These are phyloP conservation scores for Sapria himalayana DNA, from an alignment of 345 rosid genomes.

Conservation along the genomic window DNA sequence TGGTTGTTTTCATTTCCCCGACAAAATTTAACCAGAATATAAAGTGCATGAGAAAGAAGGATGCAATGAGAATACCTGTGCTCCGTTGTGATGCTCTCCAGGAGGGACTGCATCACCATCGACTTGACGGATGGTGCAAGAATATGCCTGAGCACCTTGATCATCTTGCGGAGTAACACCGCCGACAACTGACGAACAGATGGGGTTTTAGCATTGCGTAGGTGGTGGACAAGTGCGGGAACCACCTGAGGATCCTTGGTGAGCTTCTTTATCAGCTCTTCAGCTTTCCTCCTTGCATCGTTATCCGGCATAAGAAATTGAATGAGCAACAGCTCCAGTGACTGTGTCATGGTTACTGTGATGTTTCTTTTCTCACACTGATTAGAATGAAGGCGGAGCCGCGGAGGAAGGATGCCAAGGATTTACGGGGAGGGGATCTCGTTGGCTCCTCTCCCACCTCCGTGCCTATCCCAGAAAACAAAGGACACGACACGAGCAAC, in stretches of 20 bases:
- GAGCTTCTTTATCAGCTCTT: slow-evolving; percentile 85
- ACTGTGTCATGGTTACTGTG: slow-evolving; percentile 76
- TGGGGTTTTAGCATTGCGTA: slow-evolving; percentile 98
- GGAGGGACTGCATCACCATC: slow-evolving; percentile 65
- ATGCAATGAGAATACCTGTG: slow-evolving; percentile 68
- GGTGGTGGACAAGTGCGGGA: slow-evolving; percentile 86
- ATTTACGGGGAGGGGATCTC: too few species aligned
- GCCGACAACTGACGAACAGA: slow-evolving; percentile 98
- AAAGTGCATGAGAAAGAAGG: too few species aligned
- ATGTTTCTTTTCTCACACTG: too few species aligned
- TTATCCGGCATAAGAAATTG: slow-evolving; percentile 99
- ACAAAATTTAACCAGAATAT: too few species aligned
- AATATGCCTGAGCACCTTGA: slow-evolving; percentile 98
- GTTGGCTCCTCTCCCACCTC: too few species aligned
- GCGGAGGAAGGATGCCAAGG: too few species aligned
- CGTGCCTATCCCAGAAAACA: too few species aligned
- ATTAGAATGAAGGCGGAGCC: too few species aligned
- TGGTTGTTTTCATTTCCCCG: too few species aligned
- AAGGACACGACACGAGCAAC: too few species aligned
- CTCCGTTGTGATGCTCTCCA: slow-evolving; percentile 91
- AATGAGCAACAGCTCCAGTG: slow-evolving; percentile 71
- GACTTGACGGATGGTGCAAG: slow-evolving; percentile 62
- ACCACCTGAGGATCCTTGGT: slow-evolving; percentile 98
- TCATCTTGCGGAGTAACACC: slow-evolving; percentile 94
- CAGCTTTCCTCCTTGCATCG: slow-evolving; percentile 92